Evolutionary conservation across 202 grass and related monocot genomes (phyloP).

Genomic region (Saccharum hybrid): DNA sequence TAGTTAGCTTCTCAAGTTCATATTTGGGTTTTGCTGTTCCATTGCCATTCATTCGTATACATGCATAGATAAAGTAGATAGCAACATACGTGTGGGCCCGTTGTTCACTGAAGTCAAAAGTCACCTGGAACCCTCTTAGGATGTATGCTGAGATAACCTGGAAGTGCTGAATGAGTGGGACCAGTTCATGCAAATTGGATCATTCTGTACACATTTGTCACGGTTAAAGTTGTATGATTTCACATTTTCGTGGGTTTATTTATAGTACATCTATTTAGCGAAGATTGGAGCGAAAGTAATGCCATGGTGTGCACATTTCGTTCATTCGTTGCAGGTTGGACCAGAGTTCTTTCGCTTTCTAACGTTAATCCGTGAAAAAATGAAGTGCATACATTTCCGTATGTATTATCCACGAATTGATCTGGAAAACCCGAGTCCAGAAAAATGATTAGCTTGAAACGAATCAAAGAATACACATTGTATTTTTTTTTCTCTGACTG

Average conservation of each 20-base stretch:
- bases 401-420: neutral
- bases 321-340: neutral
- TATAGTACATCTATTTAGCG: neutral
- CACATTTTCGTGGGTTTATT: neutral
- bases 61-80: constrained; percentile 20
- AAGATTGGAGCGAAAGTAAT: neutral
- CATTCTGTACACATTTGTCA: neutral
- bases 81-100: constrained; percentile 1
- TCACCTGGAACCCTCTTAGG: neutral
- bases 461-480: constrained; percentile 44
- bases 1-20: constrained; percentile 30
- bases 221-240: neutral
- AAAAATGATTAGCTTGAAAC: constrained; percentile 31
- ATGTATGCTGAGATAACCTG: neutral
- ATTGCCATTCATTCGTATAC: neutral
- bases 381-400: neutral
- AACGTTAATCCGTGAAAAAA: neutral
- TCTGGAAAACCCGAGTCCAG: neutral
- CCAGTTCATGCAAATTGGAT: constrained; percentile 14
- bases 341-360: neutral
- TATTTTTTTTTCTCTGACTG: constrained; percentile 27
- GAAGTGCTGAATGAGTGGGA: neutral
- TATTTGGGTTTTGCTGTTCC: neutral
- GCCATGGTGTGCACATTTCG: neutral
- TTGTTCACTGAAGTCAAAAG: constrained; percentile 4